Conservation (phyloP, 495 filamentous ascomycete genomes). For the Penicillium parvum region DNA sequence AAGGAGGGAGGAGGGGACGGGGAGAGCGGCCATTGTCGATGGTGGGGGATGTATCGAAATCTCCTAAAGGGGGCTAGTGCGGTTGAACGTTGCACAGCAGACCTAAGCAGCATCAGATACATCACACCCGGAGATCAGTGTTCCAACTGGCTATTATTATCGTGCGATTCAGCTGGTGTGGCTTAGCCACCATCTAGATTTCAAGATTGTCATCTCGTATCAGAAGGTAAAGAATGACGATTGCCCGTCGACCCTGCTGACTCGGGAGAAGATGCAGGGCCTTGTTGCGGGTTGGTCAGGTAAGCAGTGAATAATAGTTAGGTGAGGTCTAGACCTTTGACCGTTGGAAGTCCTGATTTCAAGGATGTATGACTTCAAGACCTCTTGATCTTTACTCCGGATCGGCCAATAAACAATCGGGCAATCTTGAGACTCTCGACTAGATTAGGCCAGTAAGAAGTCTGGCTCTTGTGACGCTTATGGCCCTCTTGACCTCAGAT, state of each 20-base stretch:
- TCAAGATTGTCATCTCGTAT: too few relatives aligned
- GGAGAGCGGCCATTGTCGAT: background rate
- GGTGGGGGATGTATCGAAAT: constrained; percentile 21
- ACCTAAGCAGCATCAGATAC: background rate
- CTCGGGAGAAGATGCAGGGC: too few relatives aligned
- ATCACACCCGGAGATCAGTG: too few relatives aligned
- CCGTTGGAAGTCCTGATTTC: background rate
- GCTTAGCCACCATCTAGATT: too few relatives aligned
- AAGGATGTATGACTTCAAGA: background rate
- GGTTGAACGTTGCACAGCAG: background rate
- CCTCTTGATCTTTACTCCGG: background rate
- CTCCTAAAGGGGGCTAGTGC: constrained; percentile 23
- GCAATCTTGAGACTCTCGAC: background rate
- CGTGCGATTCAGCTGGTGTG: too few relatives aligned
- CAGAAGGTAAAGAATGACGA: too few relatives aligned
- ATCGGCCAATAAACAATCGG: background rate
- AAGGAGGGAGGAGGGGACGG: background rate
- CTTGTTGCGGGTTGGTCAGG: too few relatives aligned
- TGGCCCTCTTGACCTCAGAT: background rate
- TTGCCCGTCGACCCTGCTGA: too few relatives aligned
- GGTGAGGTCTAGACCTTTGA: background rate
- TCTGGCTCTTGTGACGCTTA: too few relatives aligned
- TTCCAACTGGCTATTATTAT: too few relatives aligned
- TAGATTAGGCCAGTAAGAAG: too few relatives aligned
- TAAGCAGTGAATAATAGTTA: too few relatives aligned